Base-by-base conservation (phyloP, 768 basidiomycete genomes). In the Naganishia friedmannii region DNA sequence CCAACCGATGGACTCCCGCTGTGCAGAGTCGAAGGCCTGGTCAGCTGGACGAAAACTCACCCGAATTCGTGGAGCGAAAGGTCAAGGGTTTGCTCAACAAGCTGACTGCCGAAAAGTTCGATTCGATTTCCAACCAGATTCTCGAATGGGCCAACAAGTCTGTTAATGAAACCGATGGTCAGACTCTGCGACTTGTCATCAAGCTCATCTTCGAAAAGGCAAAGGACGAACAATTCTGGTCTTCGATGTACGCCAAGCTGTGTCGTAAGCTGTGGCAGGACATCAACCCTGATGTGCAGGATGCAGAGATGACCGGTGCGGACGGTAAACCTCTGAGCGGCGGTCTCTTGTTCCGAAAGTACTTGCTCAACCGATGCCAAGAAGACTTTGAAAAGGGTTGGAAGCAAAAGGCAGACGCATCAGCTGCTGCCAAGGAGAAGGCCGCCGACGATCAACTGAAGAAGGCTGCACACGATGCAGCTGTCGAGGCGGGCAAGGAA, bases 341-440 rank as follows among this genome's bases (percentile, higher is more conserved):
- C 74, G 94, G 95, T 58, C 88, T 91, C 70, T 86, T 97, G 53
- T 99, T 98, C 90, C 86, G 94, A 73, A 95, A 95, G 83, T 97
- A 97, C 83, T 86, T 98, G 26, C 86, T 98, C 67, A 95, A 95
- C 78, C 87, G 94, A 53, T 98, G 95, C 83, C 94, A 96, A 79
- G 92, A 96, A 78, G 94, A 97, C 83, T 97, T 98, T 81, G 95
- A 98, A 84, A 87, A 89, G 71, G 93, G 93, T 7, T 97, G 94
- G 94, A 86, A 89, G 46, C 87, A 88, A 28, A 91, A 93, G 81
- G 92, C 94, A 78, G 84, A 89, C 9, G 87, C 93, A 0, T 90
- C 91, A 23, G 89, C 88, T 3, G 93, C 93, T 19, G 94, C 93
- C 23, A 89, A 88, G 8, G 85, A 85, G 32, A 95, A 94, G 82